Evolutionary conservation across 148 eudicot genomes (phyloP).

Genomic region (Rhododendron griersonianum): DNA sequence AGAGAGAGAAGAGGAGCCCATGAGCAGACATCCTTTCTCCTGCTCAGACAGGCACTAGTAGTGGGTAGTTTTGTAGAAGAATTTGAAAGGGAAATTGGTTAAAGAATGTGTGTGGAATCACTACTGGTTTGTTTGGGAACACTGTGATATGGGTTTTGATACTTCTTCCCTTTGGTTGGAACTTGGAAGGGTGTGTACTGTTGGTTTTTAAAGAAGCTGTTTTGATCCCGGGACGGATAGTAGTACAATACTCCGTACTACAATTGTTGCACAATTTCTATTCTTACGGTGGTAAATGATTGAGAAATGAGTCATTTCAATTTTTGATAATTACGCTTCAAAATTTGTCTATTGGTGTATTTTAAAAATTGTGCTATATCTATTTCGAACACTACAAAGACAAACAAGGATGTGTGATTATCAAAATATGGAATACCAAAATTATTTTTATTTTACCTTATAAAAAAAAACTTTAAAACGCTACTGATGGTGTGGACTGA

Average conservation of each 20-base stretch:
- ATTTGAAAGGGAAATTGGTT: neutral
- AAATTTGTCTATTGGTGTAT: neutral
- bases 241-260: too few species aligned
- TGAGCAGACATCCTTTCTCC: constrained; percentile 33
- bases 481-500: too few species aligned
- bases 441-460: too few species aligned
- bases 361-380: too few species aligned
- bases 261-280: neutral
- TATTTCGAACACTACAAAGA: neutral
- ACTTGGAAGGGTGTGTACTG: neutral
- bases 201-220: neutral
- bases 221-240: neutral
- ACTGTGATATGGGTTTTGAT: neutral
- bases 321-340: too few species aligned
- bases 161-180: neutral
- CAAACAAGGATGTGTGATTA: neutral
- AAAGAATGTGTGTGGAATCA: neutral
- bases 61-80: neutral
- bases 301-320: too few species aligned
- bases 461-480: too few species aligned
- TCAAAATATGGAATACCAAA: neutral
- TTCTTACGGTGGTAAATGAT: neutral
- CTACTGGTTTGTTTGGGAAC: neutral
- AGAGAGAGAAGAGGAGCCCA: constrained; percentile 25
- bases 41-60: neutral